Conservation (phyloP, 2,329 filamentous ascomycete species). For the Penicillium sp. region DNA sequence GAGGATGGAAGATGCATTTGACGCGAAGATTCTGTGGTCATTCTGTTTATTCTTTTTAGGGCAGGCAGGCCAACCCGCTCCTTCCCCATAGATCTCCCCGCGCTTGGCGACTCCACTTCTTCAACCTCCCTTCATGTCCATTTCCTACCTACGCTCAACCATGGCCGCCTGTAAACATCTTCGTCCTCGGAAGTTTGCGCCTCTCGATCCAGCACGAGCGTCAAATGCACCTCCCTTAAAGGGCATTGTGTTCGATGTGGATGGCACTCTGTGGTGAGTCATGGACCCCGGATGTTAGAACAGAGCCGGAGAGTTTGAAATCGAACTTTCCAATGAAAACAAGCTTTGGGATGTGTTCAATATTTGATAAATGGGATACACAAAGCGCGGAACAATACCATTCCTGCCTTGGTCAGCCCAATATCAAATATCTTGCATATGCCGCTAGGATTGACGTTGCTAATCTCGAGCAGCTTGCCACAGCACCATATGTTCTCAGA, state of each 20-base stretch:
- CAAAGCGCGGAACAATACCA: background rate
- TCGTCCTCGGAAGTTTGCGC: conserved; percentile 52
- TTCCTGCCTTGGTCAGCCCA: background rate
- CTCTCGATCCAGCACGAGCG: conserved; percentile 43
- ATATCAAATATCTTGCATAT: background rate
- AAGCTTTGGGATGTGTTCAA: background rate
- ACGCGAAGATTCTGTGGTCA: background rate
- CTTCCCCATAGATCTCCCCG: conserved; percentile 3
- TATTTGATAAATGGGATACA: background rate
- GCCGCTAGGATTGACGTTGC: background rate
- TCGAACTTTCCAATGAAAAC: background rate
- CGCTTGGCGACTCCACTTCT: conserved; percentile 1
- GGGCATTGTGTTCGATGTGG: conserved; percentile 84
- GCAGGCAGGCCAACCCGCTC: background rate
- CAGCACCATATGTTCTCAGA: conserved; percentile 94
- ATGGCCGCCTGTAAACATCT: conserved; percentile 29
- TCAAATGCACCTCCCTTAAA: conserved; percentile 49
- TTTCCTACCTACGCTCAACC: conserved; percentile 8
- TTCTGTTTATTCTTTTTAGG: background rate
- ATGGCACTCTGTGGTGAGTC: conserved; percentile 85
- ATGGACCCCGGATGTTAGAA: background rate
- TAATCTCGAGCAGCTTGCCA: conserved; percentile 63
- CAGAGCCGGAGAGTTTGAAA: background rate
- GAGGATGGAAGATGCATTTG: background rate
- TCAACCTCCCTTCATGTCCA: background rate